phyloP scores from a whole-genome alignment of 768 basidiomycete species.

The Mrakia blollopis region DNA sequence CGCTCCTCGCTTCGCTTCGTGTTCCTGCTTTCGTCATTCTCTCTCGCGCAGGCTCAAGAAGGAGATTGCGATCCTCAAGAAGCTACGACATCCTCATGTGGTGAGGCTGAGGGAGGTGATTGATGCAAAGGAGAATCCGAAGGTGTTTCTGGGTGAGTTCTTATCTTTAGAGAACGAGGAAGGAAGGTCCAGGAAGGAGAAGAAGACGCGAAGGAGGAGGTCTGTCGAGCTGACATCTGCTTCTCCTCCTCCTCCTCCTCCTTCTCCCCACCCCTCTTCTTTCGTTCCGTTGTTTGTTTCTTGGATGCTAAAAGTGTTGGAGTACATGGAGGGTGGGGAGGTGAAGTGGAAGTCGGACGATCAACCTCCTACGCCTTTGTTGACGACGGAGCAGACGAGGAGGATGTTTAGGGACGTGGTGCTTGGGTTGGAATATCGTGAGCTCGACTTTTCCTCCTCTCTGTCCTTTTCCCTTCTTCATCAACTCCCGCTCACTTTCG shows the following conservation, averaged over 20 bases:
- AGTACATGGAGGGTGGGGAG: slow-evolving; percentile 92
- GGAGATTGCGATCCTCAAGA: slow-evolving; percentile 99
- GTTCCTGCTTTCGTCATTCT: background rate
- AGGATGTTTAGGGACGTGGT: slow-evolving; percentile 88
- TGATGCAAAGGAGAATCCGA: slow-evolving; percentile 78
- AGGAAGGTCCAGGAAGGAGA: background rate
- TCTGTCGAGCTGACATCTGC: background rate
- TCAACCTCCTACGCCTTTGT: slow-evolving; percentile 72
- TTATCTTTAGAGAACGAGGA: slow-evolving; percentile 11
- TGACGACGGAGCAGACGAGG: slow-evolving; percentile 75
- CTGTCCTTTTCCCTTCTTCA: no score
- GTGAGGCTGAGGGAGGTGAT: slow-evolving; percentile 90
- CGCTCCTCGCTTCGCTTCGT: no score
- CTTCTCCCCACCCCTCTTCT: background rate
- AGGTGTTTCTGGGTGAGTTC: slow-evolving; percentile 79
- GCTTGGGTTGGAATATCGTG: slow-evolving; percentile 90
- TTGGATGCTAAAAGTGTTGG: slow-evolving; percentile 63
- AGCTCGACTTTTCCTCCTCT: slow-evolving; percentile 44
- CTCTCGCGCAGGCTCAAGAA: slow-evolving; percentile 64
- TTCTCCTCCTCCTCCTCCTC: no score
- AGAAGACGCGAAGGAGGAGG: background rate
- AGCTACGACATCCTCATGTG: slow-evolving; percentile 81
- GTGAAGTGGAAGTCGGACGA: slow-evolving; percentile 73
- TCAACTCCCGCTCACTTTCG: background rate
- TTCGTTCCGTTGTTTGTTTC: background rate